These are phyloP conservation scores for Colletotrichum cereale DNA, from an alignment of 2,329 filamentous ascomycete genomes.

Conservation along the genomic window DNA sequence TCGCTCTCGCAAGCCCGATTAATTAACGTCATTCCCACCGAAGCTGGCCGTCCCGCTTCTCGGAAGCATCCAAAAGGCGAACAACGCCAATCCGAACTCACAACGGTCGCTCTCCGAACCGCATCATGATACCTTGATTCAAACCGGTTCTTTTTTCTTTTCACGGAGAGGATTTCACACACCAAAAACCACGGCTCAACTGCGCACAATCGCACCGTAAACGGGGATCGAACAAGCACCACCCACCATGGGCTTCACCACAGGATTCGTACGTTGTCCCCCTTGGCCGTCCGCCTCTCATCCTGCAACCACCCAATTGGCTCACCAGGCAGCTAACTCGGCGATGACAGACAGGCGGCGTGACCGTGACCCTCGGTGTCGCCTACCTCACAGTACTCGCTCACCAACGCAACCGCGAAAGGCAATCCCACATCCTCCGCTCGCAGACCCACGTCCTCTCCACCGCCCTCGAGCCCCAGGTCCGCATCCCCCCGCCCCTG, in stretches of 20 bases:
- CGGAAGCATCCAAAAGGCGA: conserved; percentile 15
- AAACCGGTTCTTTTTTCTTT: background rate
- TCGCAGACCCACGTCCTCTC: conserved; percentile 68
- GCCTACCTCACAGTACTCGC: conserved; percentile 79
- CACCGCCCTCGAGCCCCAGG: conserved; percentile 62
- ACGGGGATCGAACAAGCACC: conserved; percentile 6
- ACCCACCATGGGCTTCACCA: conserved; percentile 79
- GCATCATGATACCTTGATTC: conserved; percentile 37
- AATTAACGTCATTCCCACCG: conserved; percentile 38
- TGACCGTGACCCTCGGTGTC: conserved; percentile 79
- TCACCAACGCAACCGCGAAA: conserved; percentile 76
- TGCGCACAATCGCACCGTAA: conserved; percentile 24
- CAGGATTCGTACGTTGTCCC: conserved; percentile 74
- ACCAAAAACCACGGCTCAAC: conserved; percentile 5
- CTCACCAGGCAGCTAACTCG: background rate
- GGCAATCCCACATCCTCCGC: conserved; percentile 68
- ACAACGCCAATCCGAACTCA: conserved; percentile 25
- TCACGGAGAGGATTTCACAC: conserved; percentile 9
- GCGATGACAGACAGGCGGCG: conserved; percentile 73
- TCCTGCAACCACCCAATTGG: background rate
- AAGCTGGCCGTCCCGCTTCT: conserved; percentile 33
- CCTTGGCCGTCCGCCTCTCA: background rate
- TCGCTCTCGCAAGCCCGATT: conserved; percentile 20
- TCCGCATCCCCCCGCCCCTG: conserved; percentile 60
- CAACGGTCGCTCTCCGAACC: conserved; percentile 16